phyloP scores from a whole-genome alignment of 495 filamentous ascomycete genomes.

The Antarctomyces pellizariae region DNA sequence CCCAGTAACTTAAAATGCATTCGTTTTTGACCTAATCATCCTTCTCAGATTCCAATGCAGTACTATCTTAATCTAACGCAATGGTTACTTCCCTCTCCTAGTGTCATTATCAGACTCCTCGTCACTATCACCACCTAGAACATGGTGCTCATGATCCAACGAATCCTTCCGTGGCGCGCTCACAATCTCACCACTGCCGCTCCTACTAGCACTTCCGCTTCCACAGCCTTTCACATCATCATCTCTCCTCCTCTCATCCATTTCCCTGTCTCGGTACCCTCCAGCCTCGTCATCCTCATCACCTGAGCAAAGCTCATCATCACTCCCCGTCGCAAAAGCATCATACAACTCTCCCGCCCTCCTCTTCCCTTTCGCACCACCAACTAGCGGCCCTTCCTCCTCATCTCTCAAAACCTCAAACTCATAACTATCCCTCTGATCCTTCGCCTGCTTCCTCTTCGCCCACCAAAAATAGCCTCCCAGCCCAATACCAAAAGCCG shows the following conservation, averaged over 20 bases:
- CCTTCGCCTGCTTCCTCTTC: conserved; percentile 51
- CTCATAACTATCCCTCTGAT: conserved; percentile 67
- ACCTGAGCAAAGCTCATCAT: conserved; percentile 43
- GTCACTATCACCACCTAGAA: too few species aligned
- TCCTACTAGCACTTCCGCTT: background rate
- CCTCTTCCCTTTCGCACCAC: conserved; percentile 19
- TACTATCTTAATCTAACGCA: too few species aligned
- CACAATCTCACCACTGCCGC: too few species aligned
- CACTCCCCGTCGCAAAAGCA: conserved; percentile 56
- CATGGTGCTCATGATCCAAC: too few species aligned
- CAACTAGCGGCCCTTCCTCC: conserved; percentile 34
- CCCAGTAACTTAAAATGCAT: too few species aligned
- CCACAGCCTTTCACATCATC: conserved; percentile 15
- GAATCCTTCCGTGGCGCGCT: too few species aligned
- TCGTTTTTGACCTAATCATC: too few species aligned
- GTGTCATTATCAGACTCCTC: too few species aligned
- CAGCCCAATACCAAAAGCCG: conserved; percentile 60
- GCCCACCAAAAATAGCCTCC: conserved; percentile 60
- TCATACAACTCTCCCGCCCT: conserved; percentile 77
- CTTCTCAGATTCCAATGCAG: too few species aligned
- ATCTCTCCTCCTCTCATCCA: conserved; percentile 14
- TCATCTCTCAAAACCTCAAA: conserved; percentile 81
- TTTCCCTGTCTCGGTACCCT: conserved; percentile 1
- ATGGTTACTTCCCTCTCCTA: too few species aligned
- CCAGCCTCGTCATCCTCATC: conserved; percentile 25